Conservation (phyloP, 1,284 basidiomycete species). For the Prillingera fragicola region DNA sequence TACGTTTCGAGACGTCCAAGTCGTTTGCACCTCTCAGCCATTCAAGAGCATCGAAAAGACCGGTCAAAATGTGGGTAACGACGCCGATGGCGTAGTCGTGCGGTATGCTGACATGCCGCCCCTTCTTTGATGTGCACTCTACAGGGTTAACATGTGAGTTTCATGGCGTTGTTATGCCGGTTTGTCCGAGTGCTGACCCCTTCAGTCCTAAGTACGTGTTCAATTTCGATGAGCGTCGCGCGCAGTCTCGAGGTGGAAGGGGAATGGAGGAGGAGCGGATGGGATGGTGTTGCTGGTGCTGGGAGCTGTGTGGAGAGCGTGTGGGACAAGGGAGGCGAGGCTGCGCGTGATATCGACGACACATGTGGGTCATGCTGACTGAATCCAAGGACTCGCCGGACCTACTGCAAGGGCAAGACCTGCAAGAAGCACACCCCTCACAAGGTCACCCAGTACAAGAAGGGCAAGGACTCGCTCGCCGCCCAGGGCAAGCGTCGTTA, state of each 20-base stretch:
- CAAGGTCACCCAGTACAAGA: conserved; percentile 97
- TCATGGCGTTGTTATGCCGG: conserved; percentile 8
- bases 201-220: conserved; percentile 40
- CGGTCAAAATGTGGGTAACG: conserved; percentile 29
- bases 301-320: background rate
- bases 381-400: conserved; percentile 46
- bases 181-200: no score
- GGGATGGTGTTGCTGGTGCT: background rate
- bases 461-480: conserved; percentile 91
- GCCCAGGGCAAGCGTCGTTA: conserved; percentile 99
- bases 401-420: conserved; percentile 91
- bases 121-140: conserved; percentile 2
- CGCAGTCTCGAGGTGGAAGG: background rate
- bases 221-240: background rate
- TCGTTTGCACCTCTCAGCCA: background rate
- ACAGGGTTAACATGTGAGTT: conserved; percentile 47
- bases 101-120: conserved; percentile 1
- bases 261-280: background rate
- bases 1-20: no score
- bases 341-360: background rate
- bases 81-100: conserved; percentile 5
- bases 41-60: background rate
- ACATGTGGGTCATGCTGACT: conserved; percentile 1
- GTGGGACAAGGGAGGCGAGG: background rate
- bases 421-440: conserved; percentile 99